Conservation (phyloP, 139 green algal genomes). For the Chlorella sp. region DNA sequence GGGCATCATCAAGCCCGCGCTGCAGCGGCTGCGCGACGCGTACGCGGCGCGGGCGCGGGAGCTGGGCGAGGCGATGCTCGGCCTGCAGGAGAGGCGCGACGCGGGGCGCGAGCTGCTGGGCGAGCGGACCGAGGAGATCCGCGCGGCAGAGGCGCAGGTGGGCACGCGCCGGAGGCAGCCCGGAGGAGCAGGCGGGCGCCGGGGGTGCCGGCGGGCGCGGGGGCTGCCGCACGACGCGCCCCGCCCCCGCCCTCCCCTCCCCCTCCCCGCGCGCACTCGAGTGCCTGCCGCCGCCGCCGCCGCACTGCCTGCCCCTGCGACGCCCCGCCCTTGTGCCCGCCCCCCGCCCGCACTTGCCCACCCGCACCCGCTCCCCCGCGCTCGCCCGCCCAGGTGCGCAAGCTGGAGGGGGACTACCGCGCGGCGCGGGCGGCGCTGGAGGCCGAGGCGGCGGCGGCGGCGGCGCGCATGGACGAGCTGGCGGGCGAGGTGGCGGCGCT, state of each 20-base stretch:
- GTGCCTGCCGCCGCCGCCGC: too few relatives aligned
- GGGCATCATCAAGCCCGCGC: slow-evolving; percentile 62
- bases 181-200: too few relatives aligned
- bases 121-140: slow-evolving; percentile 74
- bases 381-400: slow-evolving; percentile 50
- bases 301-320: too few relatives aligned
- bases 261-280: too few relatives aligned
- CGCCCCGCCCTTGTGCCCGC: too few relatives aligned
- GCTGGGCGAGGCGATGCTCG: slow-evolving; percentile 67
- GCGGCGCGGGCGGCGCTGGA: slow-evolving; percentile 58
- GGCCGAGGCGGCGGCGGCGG: slow-evolving; percentile 30
- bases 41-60: slow-evolving; percentile 58
- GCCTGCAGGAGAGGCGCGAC: slow-evolving; percentile 53
- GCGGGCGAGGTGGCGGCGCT: slow-evolving; percentile 50
- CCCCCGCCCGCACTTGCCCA: too few relatives aligned
- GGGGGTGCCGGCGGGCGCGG: too few relatives aligned
- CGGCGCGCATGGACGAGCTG: slow-evolving; percentile 50
- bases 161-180: too few relatives aligned
- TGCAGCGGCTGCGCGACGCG: slow-evolving; percentile 67
- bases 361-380: too few relatives aligned
- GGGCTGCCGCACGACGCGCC: too few relatives aligned
- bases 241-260: too few relatives aligned
- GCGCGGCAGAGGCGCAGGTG: slow-evolving; percentile 21
- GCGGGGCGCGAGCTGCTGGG: slow-evolving; percentile 22
- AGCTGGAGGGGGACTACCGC: slow-evolving; percentile 53